Percentiles rank a stretch among this genome's conserved stretches.
phyloP scores from a whole-genome alignment of 345 rosid species.

The Eucalyptus curtisii region DNA sequence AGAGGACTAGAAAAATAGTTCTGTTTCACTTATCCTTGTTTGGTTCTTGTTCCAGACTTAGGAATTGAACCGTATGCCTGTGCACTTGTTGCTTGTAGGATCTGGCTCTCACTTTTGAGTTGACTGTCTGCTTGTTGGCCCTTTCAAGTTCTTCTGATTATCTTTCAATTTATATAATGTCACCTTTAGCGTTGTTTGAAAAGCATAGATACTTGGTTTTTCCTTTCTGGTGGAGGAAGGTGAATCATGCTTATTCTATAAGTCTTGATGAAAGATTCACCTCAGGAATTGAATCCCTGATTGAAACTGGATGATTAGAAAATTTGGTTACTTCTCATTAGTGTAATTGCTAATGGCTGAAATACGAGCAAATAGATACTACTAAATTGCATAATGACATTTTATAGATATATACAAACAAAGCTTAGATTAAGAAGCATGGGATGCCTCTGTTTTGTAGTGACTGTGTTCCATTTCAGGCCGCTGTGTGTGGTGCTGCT shows the following conservation, averaged over 20 bases:
- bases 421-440: not conserved
- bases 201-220: not conserved
- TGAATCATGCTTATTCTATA: not conserved
- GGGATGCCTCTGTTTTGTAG: not conserved
- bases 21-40: not conserved
- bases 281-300: not conserved
- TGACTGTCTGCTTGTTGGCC: not conserved
- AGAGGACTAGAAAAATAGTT: not conserved
- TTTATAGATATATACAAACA: not conserved
- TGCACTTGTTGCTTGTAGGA: not conserved
- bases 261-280: not conserved
- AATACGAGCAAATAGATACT: not conserved
- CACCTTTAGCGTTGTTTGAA: not conserved
- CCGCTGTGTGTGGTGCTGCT: not conserved
- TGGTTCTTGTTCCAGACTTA: not conserved
- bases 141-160: not conserved
- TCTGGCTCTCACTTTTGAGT: not conserved
- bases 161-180: not conserved
- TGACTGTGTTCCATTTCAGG: not conserved
- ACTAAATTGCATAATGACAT: not conserved
- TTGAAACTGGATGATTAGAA: not conserved
- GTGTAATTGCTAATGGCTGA: not conserved
- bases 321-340: not conserved
- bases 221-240: not conserved
- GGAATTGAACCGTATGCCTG: not conserved